Conservation (phyloP, 2,329 filamentous ascomycete species). For the Ambrosiella beaveri region DNA sequence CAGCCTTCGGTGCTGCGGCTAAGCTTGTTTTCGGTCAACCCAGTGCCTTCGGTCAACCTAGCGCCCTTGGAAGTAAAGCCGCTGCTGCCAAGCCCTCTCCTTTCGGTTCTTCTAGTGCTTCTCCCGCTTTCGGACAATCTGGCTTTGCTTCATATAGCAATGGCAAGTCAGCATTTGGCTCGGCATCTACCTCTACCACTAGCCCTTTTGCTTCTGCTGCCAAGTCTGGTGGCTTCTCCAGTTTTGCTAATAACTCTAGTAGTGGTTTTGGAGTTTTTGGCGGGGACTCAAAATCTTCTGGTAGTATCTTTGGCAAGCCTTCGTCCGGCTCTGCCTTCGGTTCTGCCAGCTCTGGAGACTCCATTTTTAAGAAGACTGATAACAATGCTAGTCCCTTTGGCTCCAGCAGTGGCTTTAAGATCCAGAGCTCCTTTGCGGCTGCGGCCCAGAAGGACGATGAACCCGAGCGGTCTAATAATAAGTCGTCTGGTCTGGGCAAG, state of each 20-base stretch:
- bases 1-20: constrained; percentile 14
- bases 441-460: constrained; percentile 34
- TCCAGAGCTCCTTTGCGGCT: constrained; percentile 49
- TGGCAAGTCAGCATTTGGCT: constrained; percentile 9
- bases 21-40: constrained; percentile 26
- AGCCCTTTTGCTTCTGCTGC: constrained; percentile 15
- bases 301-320: constrained; percentile 18
- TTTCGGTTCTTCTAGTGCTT: constrained; percentile 8
- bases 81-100: constrained; percentile 2
- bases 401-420: constrained; percentile 38
- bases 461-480: constrained; percentile 14
- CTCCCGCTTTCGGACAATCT: constrained; percentile 21
- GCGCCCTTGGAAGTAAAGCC: constrained; percentile 24
- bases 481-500: constrained; percentile 18
- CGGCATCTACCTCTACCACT: constrained; percentile 15
- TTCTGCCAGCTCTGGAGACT: constrained; percentile 14
- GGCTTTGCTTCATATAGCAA: constrained; percentile 39
- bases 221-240: constrained; percentile 28
- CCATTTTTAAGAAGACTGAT: constrained; percentile 19
- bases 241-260: constrained; percentile 29
- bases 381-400: constrained; percentile 23
- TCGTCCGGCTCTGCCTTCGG: constrained; percentile 16
- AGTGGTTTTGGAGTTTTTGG: constrained; percentile 37
- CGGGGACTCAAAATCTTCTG: constrained; percentile 15
- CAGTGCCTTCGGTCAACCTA: constrained; percentile 30